Evolutionary conservation across 306 rosid genomes (phyloP).

Genomic region (Calophaca sinica): DNA sequence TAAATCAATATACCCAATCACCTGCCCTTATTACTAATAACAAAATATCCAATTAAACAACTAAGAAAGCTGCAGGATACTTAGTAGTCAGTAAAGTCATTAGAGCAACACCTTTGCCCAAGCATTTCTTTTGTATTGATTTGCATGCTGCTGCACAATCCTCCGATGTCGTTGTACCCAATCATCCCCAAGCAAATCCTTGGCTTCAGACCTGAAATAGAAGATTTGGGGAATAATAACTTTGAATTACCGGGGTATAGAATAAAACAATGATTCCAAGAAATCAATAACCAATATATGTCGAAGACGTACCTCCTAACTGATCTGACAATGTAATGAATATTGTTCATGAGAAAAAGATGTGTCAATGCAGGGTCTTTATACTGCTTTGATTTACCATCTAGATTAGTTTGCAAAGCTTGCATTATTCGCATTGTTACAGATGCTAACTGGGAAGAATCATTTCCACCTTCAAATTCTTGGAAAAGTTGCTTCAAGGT

Average conservation of each 20-base stretch:
- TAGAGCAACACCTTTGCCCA: conserved; percentile 84
- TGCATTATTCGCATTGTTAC: conserved; percentile 96
- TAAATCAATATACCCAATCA: not conserved
- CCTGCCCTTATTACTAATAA: not conserved
- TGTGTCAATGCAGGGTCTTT: conserved; percentile 83
- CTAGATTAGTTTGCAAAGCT: conserved; percentile 95
- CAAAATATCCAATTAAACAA: conserved; percentile 28
- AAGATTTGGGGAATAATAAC: conserved; percentile 26
- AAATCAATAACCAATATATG: conserved; percentile 24
- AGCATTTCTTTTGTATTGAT: conserved; percentile 89
- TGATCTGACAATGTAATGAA: conserved; percentile 94
- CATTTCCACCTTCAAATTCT: conserved; percentile 80
- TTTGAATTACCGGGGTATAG: conserved; percentile 5
- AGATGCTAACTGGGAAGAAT: conserved; percentile 78
- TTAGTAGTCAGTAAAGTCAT: not conserved
- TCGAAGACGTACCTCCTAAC: conserved; percentile 75
- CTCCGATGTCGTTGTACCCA: conserved; percentile 97
- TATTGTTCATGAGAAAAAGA: conserved; percentile 96
- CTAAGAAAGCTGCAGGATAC: conserved; percentile 33
- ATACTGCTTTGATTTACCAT: conserved; percentile 94
- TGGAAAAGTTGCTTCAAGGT: conserved; percentile 95
- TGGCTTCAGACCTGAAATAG: conserved; percentile 89
- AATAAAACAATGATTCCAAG: conserved; percentile 39
- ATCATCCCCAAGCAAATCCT: conserved; percentile 97
- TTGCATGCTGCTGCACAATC: conserved; percentile 96